These are phyloP conservation scores for Colletotrichum karsti DNA, from an alignment of 2,329 filamentous ascomycete genomes.

Conservation along the genomic window DNA sequence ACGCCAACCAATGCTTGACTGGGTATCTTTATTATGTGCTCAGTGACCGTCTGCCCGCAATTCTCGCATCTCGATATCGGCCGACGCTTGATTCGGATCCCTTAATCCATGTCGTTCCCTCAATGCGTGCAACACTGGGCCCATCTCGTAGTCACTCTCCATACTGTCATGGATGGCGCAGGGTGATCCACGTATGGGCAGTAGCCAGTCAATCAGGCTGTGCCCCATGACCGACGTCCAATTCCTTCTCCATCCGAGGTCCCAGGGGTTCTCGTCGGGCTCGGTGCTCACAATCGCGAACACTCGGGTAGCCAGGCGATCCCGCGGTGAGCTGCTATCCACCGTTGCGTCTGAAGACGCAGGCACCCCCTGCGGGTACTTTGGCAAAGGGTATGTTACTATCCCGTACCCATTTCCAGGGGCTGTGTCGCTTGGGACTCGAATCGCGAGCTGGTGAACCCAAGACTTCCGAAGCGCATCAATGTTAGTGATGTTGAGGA, in stretches of 20 bases:
- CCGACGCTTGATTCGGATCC: slow-evolving; percentile 31
- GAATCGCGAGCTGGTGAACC: slow-evolving; percentile 78
- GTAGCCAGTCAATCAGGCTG: slow-evolving; percentile 77
- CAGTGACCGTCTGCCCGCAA: background rate
- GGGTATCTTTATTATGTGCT: slow-evolving; percentile 5
- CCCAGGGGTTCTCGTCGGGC: slow-evolving; percentile 85
- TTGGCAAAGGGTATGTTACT: slow-evolving; percentile 67
- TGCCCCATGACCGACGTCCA: slow-evolving; percentile 83
- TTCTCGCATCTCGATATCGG: slow-evolving; percentile 40
- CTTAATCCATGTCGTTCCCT: slow-evolving; percentile 52
- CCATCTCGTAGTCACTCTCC: slow-evolving; percentile 74
- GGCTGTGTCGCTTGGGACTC: slow-evolving; percentile 63
- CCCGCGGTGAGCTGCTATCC: slow-evolving; percentile 33
- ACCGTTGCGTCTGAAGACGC: slow-evolving; percentile 1
- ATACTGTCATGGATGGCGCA: slow-evolving; percentile 73
- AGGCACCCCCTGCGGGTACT: slow-evolving; percentile 28
- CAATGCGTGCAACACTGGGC: slow-evolving; percentile 66
- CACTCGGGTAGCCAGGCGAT: slow-evolving; percentile 63
- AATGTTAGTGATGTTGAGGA: slow-evolving; percentile 83
- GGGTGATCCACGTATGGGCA: slow-evolving; percentile 80
- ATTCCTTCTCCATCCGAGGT: slow-evolving; percentile 76
- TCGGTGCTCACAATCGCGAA: slow-evolving; percentile 83
- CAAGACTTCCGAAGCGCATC: slow-evolving; percentile 75
- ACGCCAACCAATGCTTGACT: background rate
- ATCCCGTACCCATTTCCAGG: slow-evolving; percentile 54